Base-by-base conservation (phyloP, 2,329 filamentous ascomycete species). In the Tricladium varicosporioides region DNA sequence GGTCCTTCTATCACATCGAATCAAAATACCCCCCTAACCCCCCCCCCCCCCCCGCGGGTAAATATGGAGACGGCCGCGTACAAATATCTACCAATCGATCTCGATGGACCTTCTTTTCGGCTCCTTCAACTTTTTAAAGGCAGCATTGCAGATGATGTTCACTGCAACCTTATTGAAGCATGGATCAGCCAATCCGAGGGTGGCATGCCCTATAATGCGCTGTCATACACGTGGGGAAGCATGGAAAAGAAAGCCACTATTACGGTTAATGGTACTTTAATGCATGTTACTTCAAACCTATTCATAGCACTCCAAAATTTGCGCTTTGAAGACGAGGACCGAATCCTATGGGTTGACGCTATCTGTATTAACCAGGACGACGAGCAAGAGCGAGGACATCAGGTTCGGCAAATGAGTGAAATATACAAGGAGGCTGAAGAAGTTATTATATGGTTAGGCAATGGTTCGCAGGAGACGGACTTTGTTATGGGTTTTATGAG, bases 401-500 rank as follows among this genome's bases (percentile, higher is more conserved):
- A 68, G 44, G 61, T 66, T 10, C 57, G 54, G 10, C 56, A 61
- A 16, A 69, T 66, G 65, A 52, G 58, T 16, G 10, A 51, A 11
- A 60, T 67, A n/a, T 69, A 63, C 48, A 56, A 48, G n/a, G 27
- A 54, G 31, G 59, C 59, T 50, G 49, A 60, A 36, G 22, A 19
- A 18, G 56, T 60, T 19, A 15, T 60, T 36, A 50, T 60, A 14
- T 60, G 59, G 53, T 18, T 60, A 15, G 59, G 59, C n/a, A 8
- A 31, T 31, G 47, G 18, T 44, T 56, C 43, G 18, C 14, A 43
- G 8, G 46, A 54, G 15, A 58, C 18, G 1, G 52, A 62, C 31
- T n/a, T 45, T 36, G 14, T 50, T 8, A 62, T 62, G 55, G n/a
- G 54, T 57, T 18, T 15, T 45, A n/a, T n/a, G n/a, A n/a, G n/a